phyloP scores from a whole-genome alignment of 176 grass and related monocot species.

The Eragrostis nindensis region DNA sequence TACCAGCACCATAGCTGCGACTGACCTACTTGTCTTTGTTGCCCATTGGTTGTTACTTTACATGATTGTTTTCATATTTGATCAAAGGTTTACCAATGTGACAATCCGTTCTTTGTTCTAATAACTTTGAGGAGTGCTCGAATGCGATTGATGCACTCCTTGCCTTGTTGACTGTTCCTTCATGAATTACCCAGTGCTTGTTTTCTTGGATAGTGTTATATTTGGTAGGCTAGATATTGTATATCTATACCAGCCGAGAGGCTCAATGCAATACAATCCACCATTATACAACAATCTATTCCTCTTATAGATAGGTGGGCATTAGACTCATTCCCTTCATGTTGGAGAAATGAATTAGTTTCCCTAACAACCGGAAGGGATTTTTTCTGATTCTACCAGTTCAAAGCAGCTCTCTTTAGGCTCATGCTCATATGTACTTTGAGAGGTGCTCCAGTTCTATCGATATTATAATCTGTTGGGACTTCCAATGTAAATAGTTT shows the following conservation, averaged over 20 bases:
- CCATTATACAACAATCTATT: no score
- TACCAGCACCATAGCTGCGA: neutral
- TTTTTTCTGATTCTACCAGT: neutral
- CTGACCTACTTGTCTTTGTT: neutral
- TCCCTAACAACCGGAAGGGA: neutral
- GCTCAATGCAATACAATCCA: no score
- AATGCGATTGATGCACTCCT: neutral
- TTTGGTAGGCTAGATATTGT: no score
- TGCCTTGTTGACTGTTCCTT: neutral
- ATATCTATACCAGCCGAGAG: no score
- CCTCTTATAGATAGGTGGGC: neutral
- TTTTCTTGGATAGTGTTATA: no score
- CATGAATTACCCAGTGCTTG: neutral
- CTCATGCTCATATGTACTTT: slow-evolving; percentile 8
- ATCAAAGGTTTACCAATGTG: neutral
- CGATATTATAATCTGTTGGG: neutral
- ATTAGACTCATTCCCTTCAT: neutral
- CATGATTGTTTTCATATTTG: neutral
- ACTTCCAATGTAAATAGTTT: neutral
- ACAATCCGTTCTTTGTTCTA: neutral
- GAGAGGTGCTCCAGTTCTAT: neutral
- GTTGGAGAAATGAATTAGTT: neutral
- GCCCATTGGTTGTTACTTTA: neutral
- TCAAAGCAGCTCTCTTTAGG: neutral
- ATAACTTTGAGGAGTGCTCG: neutral